Base-by-base conservation (phyloP, 345 rosid species). In the Hypericum androsaemum region DNA sequence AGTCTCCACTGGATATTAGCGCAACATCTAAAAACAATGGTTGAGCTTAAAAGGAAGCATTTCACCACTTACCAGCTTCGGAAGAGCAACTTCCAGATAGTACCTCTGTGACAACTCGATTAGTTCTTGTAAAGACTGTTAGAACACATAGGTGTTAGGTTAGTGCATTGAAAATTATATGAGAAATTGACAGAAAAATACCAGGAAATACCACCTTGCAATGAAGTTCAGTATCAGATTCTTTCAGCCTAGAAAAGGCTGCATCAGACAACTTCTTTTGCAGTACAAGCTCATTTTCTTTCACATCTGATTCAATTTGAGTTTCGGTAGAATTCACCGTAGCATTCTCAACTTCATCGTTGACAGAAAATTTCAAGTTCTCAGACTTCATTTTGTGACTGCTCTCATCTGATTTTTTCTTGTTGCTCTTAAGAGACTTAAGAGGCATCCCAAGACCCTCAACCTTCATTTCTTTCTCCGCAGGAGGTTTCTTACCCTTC, bases 371-470 rank as follows among this genome's bases (percentile, higher is more conserved):
- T 12, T 67, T 67, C 42, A 64, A 59, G 66, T 67, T 70, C 65
- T 71, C 78, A 45, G 66, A 63, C 47, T 50, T 69, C 41, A 62
- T 43, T 65, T 71, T 79, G 16, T 28, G 61, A 62, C 64, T 64
- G 55, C 49, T 73, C 46, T 57, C 83, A 52, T 78, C 95, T 41
- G 78, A 62, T 58, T 71, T 85, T 59, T 81, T 88, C 84, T 77
- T 92, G 66, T 58, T 74, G 61, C 72, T 81, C 68, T 77, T 88
- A 53, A 88, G 94, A 50, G 95, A 80, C 71, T 77, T 86, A 39
- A 88, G 98, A 61, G 96, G 90, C 57, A 75, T 83, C 50, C 98
- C 96, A 54, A 92, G 95, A 57, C 96, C 98, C 80, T 86, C 95
- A 49, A 92, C 88, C 80, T 88, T 85, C 84, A 85, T 71, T 71